A percentile compares a stretch with the other conserved stretches of the same genome.
Conservation (phyloP, 2,329 filamentous ascomycete genomes). For the Spiromastix sp. region DNA sequence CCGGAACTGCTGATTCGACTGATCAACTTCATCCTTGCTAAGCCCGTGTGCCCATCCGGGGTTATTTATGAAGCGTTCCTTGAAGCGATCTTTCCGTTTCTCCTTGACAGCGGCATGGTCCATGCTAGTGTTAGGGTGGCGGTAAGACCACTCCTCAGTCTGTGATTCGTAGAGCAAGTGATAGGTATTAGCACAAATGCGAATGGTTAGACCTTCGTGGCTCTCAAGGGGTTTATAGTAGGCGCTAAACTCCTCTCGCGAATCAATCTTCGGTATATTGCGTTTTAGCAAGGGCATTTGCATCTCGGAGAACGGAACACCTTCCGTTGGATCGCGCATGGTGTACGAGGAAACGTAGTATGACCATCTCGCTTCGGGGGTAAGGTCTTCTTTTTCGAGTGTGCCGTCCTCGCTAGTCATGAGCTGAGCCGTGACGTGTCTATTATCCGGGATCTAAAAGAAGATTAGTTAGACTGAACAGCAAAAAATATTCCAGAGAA, state of each 20-base stretch:
- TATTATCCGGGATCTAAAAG: conserved; percentile 52
- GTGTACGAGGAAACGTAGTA: conserved; percentile 93
- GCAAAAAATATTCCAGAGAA: too few species aligned
- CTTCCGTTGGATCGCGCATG: conserved; percentile 79
- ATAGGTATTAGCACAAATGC: conserved; percentile 67
- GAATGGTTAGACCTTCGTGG: conserved; percentile 58
- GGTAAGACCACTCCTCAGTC: conserved; percentile 63
- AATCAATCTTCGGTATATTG: conserved; percentile 56
- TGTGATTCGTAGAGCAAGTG: conserved; percentile 67
- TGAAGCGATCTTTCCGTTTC: conserved; percentile 38
- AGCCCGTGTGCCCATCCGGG: conserved; percentile 41
- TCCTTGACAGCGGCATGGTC: conserved; percentile 26
- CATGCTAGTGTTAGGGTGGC: conserved; percentile 20
- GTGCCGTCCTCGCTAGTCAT: conserved; percentile 77
- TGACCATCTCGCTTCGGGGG: conserved; percentile 62
- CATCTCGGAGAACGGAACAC: conserved; percentile 54
- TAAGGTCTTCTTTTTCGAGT: conserved; percentile 63
- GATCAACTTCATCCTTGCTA: conserved; percentile 40
- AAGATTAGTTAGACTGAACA: too few species aligned
- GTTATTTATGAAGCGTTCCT: conserved; percentile 44
- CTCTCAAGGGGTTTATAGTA: conserved; percentile 44
- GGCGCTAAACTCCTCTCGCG: conserved; percentile 53
- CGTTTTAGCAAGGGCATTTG: conserved; percentile 60
- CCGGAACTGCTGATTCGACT: conserved; percentile 37
- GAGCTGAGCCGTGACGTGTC: conserved; percentile 64